phyloP scores from a whole-genome alignment of 2,329 filamentous ascomycete genomes.

The Emergomyces pasteurianus region DNA sequence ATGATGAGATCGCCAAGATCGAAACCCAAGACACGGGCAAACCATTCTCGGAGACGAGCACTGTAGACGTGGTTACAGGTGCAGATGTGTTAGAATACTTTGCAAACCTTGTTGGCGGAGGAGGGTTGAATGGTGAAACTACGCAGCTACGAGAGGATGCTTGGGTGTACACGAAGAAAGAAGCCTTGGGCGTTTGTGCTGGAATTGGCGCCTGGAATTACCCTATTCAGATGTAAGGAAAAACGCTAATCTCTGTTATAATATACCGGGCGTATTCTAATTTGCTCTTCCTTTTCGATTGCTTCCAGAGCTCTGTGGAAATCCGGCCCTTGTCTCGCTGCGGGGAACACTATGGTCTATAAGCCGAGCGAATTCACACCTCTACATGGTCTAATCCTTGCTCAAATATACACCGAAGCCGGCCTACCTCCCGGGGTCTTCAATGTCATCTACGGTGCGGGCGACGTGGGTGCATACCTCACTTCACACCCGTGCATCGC shows the following conservation, averaged over 20 bases:
- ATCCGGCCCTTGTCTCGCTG: conserved; percentile 70
- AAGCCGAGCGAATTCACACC: conserved; percentile 83
- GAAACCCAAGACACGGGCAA: conserved; percentile 84
- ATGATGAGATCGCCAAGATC: conserved; percentile 65
- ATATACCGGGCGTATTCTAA: not conserved
- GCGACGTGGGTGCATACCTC: conserved; percentile 63
- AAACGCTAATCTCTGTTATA: not conserved
- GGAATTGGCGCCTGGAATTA: conserved; percentile 91
- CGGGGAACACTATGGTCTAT: conserved; percentile 83
- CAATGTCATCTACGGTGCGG: conserved; percentile 73
- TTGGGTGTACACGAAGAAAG: conserved; percentile 73
- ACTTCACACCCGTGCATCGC: conserved; percentile 60
- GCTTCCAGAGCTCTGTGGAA: conserved; percentile 60
- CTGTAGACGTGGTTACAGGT: conserved; percentile 71
- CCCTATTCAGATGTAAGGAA: conserved; percentile 65
- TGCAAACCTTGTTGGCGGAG: conserved; percentile 64
- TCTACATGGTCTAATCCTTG: conserved; percentile 65
- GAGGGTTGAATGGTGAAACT: conserved; percentile 70
- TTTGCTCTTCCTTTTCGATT: not conserved
- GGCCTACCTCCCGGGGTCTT: conserved; percentile 73
- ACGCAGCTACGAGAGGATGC: conserved; percentile 62
- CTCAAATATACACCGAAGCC: conserved; percentile 64
- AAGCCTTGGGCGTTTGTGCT: conserved; percentile 69
- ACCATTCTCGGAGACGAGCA: conserved; percentile 70
- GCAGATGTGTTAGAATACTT: conserved; percentile 82